These are phyloP conservation scores for Teratosphaeria epicoccoides DNA, from an alignment of 2,329 filamentous ascomycete genomes.

Conservation along the genomic window DNA sequence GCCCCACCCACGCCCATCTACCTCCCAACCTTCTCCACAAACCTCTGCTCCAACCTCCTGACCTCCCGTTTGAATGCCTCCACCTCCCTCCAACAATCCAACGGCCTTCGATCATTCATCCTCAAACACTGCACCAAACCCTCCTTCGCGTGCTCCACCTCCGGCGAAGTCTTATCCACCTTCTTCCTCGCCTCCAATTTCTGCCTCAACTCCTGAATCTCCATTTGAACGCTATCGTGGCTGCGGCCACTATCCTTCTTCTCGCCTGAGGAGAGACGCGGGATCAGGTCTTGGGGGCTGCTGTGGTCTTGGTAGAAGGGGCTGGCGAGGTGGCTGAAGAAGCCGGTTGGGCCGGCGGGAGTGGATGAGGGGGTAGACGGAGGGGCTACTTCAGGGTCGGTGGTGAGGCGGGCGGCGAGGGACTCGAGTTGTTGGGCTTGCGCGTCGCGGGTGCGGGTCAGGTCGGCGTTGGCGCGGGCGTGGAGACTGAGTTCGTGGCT, in stretches of 20 bases:
- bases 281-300: slow-evolving; percentile 30
- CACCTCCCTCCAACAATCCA: slow-evolving; percentile 93
- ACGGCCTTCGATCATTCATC: slow-evolving; percentile 71
- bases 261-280: not conserved
- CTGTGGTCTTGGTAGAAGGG: slow-evolving; percentile 29
- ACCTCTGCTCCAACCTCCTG: slow-evolving; percentile 69
- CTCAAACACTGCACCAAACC: slow-evolving; percentile 72
- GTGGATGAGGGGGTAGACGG: slow-evolving; percentile 1
- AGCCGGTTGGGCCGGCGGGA: slow-evolving; percentile 14
- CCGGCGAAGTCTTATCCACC: slow-evolving; percentile 54
- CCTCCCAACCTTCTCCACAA: slow-evolving; percentile 70
- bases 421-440: slow-evolving; percentile 59
- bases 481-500: slow-evolving; percentile 80
- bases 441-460: slow-evolving; percentile 63
- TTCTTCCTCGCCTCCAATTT: slow-evolving; percentile 45
- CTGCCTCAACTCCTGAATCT: slow-evolving; percentile 45
- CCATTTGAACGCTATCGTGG: slow-evolving; percentile 43
- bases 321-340: slow-evolving; percentile 23
- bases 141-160: slow-evolving; percentile 62
- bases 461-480: slow-evolving; percentile 72
- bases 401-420: slow-evolving; percentile 47
- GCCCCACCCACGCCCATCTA: slow-evolving; percentile 21
- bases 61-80: slow-evolving; percentile 86
- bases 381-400: slow-evolving; percentile 23
- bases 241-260: slow-evolving; percentile 31